Base-by-base conservation (phyloP, 1,139 yeast genomes). In the Candida pseudoviswanathii region DNA sequence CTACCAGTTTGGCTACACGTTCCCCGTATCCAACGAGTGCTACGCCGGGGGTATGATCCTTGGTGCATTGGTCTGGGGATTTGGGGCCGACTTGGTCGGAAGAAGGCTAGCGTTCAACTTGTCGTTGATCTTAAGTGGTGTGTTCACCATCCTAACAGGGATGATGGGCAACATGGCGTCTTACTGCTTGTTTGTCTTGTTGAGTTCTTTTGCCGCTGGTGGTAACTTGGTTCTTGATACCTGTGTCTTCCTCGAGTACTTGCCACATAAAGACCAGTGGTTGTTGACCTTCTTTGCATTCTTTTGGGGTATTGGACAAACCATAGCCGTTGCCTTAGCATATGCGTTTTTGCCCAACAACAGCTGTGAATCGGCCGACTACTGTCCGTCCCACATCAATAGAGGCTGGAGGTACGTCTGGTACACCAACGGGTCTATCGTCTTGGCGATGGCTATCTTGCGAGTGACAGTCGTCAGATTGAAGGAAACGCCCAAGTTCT, bases 231-330 rank as follows among this genome's bases (percentile, higher is more conserved):
- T 81, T 2, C 67, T 82, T 37, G 88, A 84, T 63, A 80, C 84
- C 29, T 75, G 85, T 48, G 81, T 82, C 6, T 81, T 83, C 55
- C 65, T 84, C 50, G 88, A 84, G 59, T 81, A 73, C 55, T 64
- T 82, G 50, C 87, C 88, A 1, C 68, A 70, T 42, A 76, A 75
- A 46, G 67, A 75, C 56, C 84, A 81, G 57, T 81, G 77, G 74
- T 63, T 83, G 52, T 70, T 81, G 48, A 80, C 86, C 0, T 67
- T 80, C 36, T 72, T 82, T 70, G 86, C 87, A 6, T 67, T 72
- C 31, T 82, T 80, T 70, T 83, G 86, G 86, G 85, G 85, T 50
- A 63, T 83, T 46, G 87, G 87, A 40, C 86, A 82, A 63, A 77
- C 84, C 0, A 66, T 82, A 44, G 80, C 84, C 5, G 71, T 70